Evolutionary conservation across 495 filamentous ascomycete genomes (phyloP).

Genomic region (Bathelium albidoporum): DNA sequence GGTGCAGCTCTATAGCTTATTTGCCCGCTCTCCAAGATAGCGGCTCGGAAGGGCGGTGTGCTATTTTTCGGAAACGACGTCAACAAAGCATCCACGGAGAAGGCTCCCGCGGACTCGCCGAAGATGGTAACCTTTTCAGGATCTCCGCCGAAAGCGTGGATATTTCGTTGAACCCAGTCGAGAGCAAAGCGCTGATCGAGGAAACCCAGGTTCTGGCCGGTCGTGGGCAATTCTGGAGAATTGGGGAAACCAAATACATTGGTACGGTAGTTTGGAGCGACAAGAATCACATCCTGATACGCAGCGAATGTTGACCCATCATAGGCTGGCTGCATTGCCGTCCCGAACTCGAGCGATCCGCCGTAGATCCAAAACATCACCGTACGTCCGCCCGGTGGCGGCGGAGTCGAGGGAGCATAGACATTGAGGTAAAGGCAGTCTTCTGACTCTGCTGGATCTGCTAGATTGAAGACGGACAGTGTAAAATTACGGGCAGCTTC

Average conservation of each 20-base stretch:
- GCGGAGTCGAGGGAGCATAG: conserved; percentile 23
- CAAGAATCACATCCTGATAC: conserved; percentile 25
- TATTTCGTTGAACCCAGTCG: conserved; percentile 26
- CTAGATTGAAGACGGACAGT: conserved; percentile 26
- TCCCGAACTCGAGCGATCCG: conserved; percentile 23
- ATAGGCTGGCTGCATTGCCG: conserved; percentile 19
- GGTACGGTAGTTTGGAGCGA: conserved; percentile 23
- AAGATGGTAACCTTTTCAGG: conserved; percentile 20
- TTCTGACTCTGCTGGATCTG: conserved; percentile 28
- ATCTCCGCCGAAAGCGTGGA: conserved; percentile 23
- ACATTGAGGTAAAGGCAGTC: conserved; percentile 35
- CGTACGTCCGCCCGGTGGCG: conserved; percentile 18
- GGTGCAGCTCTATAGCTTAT: conserved; percentile 7
- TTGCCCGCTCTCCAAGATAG: conserved; percentile 19
- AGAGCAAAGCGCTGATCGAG: conserved; percentile 25
- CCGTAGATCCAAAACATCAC: conserved; percentile 31
- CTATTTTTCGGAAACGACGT: conserved; percentile 15
- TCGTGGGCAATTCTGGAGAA: conserved; percentile 16
- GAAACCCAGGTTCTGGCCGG: conserved; percentile 23
- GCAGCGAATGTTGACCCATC: conserved; percentile 22
- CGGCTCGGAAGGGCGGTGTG: conserved; percentile 24
- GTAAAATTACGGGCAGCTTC: conserved; percentile 19
- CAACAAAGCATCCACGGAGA: conserved; percentile 19
- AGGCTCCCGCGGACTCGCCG: conserved; percentile 12
- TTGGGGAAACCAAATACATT: conserved; percentile 29